Evolutionary conservation across 257 asterid species (phyloP).

Genomic region (Fraxinus quadrangulata): DNA sequence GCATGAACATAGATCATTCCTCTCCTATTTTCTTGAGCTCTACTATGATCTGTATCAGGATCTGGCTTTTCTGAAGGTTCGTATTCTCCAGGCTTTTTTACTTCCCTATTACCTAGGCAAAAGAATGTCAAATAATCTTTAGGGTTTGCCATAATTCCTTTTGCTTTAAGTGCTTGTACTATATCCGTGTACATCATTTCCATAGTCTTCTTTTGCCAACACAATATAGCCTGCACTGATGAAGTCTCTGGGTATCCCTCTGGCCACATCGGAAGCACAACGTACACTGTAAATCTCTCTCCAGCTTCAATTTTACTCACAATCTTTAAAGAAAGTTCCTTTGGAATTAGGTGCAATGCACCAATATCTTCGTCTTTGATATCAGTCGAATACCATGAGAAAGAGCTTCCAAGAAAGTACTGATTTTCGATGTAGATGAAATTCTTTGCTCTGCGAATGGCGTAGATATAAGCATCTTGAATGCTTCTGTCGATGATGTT

Average conservation of each 20-base stretch:
- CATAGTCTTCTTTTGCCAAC: slow-evolving; percentile 76
- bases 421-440: slow-evolving; percentile 75
- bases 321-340: slow-evolving; percentile 64
- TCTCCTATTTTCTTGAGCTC: slow-evolving; percentile 66
- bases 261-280: slow-evolving; percentile 84
- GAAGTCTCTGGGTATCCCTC: slow-evolving; percentile 61
- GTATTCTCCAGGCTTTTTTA: slow-evolving; percentile 52
- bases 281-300: slow-evolving; percentile 56
- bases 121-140: slow-evolving; percentile 69
- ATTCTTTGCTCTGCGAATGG: slow-evolving; percentile 63
- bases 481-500: slow-evolving; percentile 70
- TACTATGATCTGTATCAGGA: slow-evolving; percentile 42
- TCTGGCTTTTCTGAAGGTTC: slow-evolving; percentile 55
- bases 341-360: slow-evolving; percentile 62
- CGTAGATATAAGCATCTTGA: slow-evolving; percentile 72
- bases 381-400: slow-evolving; percentile 57
- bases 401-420: slow-evolving; percentile 73
- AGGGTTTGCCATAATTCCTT: slow-evolving; percentile 64
- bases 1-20: slow-evolving; percentile 80
- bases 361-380: slow-evolving; percentile 52
- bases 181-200: slow-evolving; percentile 72
- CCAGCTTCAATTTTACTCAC: slow-evolving; percentile 64
- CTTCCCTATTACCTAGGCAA: slow-evolving; percentile 74
- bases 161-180: slow-evolving; percentile 42
- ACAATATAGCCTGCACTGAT: slow-evolving; percentile 63